Percentiles rank a stretch among this genome's conserved stretches.
Evolutionary conservation across 768 basidiomycete genomes (phyloP).

Genomic region (Suillus placidus): DNA sequence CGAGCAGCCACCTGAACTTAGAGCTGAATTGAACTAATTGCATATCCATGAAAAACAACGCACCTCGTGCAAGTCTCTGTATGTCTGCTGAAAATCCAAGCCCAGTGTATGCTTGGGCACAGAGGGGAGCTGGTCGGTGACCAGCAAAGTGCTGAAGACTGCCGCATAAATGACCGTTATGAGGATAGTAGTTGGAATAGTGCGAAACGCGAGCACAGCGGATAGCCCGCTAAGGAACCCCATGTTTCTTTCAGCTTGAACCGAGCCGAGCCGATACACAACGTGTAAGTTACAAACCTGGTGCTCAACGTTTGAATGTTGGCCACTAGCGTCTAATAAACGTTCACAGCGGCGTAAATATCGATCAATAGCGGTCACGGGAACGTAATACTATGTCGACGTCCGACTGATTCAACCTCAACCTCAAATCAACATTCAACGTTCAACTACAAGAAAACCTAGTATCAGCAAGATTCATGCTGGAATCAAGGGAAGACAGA

Average conservation of each 20-base stretch:
- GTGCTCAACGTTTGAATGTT: background rate
- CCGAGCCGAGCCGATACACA: background rate
- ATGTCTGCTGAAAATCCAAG: constrained; percentile 55
- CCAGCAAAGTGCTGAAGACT: constrained; percentile 48
- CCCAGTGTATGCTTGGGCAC: constrained; percentile 49
- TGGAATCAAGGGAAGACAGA: background rate
- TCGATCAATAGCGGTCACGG: background rate
- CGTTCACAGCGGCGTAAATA: background rate
- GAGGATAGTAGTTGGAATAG: constrained; percentile 48
- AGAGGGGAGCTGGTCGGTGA: constrained; percentile 50
- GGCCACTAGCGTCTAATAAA: background rate
- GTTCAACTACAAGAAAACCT: background rate
- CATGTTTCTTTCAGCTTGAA: constrained; percentile 21
- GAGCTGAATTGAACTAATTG: constrained; percentile 1
- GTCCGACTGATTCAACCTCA: too few relatives aligned
- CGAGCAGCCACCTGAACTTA: constrained; percentile 55
- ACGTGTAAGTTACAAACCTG: background rate
- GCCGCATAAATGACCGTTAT: constrained; percentile 49
- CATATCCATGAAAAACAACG: constrained; percentile 15
- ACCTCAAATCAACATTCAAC: too few relatives aligned
- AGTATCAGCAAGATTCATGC: background rate
- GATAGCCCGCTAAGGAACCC: constrained; percentile 25
- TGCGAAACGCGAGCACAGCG: constrained; percentile 40
- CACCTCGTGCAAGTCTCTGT: constrained; percentile 59
- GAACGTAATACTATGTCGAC: too few relatives aligned